Base-by-base conservation (phyloP, 228 moss, liverwort and hornwort genomes). In the Sphagnum magellanicum region DNA sequence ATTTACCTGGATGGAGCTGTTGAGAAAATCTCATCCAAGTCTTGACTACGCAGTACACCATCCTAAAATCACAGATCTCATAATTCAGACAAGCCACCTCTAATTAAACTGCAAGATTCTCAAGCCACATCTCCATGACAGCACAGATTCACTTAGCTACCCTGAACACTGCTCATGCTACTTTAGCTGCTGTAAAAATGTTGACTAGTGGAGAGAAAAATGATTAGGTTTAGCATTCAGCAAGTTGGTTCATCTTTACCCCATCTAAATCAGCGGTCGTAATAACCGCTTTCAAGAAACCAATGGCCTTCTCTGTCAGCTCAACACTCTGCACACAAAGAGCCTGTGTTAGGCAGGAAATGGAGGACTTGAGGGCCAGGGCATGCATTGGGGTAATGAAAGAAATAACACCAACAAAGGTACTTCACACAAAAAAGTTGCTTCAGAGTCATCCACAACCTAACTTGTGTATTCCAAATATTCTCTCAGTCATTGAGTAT, bases 11-110 rank as follows among this genome's bases (percentile, higher is more conserved):
- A 90, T 63, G 97, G 93, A 32, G 93, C 91, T 63, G 91, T 93
- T 49, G 97, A 98, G 59, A 98, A 98, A 47, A 98, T 79, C 66
- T 98, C 93, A 69, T 93, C 93, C 69, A 93, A 76, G 70, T 98
- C 93, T 78, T 90, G 91, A 49, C 81, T 67, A 10, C 87, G 88
- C 15, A 98, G 90, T 53, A 88, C 90, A 74, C 91, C 85, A 79
- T 93, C 91, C 93, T 98, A 83, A 59, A 83, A 55, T 8, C 12
- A 32, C 32, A 55, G 55, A 55, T 8, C 9, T 55, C 12, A 55
- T 55, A 55, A 55, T 12, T 32, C 32, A 32, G 32, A 55, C 8
- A 55, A 55, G 9, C 55, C 55, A 55, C 55, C 12, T 55, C 55
- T 8, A 8, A 55, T 55, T 12, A 55, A 55, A 55, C 55, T 12